Conservation (phyloP, 1,284 basidiomycete species). For the Phylloporus sp. region DNA sequence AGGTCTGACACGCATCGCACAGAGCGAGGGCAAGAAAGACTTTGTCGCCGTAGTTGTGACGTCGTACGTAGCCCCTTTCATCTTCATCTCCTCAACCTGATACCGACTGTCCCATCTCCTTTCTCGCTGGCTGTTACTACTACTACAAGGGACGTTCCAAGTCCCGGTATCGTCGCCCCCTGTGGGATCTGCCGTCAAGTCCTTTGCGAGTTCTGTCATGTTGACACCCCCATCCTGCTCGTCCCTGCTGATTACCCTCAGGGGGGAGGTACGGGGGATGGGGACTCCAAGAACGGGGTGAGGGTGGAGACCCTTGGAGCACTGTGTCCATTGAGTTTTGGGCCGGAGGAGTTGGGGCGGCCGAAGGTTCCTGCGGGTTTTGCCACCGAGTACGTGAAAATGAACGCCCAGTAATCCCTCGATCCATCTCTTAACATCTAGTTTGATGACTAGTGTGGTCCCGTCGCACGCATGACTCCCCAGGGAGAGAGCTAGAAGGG, state of each 20-base stretch:
- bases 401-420: no score
- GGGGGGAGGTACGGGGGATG: background rate
- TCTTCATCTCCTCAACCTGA: background rate
- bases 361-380: conserved; percentile 12
- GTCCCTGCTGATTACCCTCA: conserved; percentile 71
- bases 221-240: conserved; percentile 78
- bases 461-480: no score
- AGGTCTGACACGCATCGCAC: background rate
- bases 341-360: conserved; percentile 54
- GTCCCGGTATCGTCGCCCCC: conserved; percentile 59
- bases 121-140: no score
- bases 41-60: conserved; percentile 79
- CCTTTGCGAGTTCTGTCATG: conserved; percentile 85
- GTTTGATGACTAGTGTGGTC: no score
- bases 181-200: conserved; percentile 95
- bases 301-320: conserved; percentile 67
- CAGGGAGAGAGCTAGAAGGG: no score
- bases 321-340: conserved; percentile 87
- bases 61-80: conserved; percentile 46
- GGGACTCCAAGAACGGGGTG: conserved; percentile 5
- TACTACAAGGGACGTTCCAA: conserved; percentile 69
- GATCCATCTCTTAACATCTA: no score
- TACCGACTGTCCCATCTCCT: no score
- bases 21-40: conserved; percentile 79
- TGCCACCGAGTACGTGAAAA: no score